Evolutionary conservation across 1,284 basidiomycete genomes (phyloP).

Genomic region (Erythrobasidium hasegawianum): DNA sequence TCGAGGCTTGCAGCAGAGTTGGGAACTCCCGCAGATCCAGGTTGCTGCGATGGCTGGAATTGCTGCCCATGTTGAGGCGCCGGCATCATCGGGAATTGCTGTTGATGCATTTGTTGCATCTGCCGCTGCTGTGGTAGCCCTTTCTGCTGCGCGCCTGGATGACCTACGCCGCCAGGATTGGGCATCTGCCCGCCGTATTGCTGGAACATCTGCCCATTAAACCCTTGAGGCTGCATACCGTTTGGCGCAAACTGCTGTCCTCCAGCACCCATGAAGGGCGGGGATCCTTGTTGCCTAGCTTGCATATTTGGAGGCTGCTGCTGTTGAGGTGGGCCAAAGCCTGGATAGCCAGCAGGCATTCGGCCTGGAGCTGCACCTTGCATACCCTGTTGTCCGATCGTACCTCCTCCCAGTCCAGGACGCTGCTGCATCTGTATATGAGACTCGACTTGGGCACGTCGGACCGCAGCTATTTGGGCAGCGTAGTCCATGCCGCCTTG

Average conservation of each 20-base stretch:
- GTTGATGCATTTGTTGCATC: conserved; percentile 1
- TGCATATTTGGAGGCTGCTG: neutral
- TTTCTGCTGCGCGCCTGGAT: neutral
- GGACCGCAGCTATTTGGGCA: neutral
- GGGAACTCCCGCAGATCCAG: neutral
- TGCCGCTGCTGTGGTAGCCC: conserved; percentile 3
- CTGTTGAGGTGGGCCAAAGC: neutral
- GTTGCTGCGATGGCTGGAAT: neutral
- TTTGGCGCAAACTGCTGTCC: neutral
- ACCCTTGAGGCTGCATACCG: neutral
- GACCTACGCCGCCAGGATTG: neutral
- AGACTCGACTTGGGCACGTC: neutral
- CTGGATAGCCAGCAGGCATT: neutral
- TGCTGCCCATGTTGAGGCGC: neutral
- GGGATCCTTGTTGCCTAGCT: neutral
- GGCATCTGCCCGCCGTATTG: neutral
- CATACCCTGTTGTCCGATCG: neutral
- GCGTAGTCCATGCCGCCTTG: neutral
- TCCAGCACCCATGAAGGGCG: too few species aligned
- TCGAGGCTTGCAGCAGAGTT: conserved; percentile 11
- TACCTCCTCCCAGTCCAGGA: neutral
- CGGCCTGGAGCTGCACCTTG: neutral
- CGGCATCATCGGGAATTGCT: neutral
- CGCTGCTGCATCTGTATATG: conserved; percentile 3
- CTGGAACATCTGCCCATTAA: too few species aligned